Evolutionary conservation across 306 rosid species (phyloP).

Genomic region (Alnus glutinosa): DNA sequence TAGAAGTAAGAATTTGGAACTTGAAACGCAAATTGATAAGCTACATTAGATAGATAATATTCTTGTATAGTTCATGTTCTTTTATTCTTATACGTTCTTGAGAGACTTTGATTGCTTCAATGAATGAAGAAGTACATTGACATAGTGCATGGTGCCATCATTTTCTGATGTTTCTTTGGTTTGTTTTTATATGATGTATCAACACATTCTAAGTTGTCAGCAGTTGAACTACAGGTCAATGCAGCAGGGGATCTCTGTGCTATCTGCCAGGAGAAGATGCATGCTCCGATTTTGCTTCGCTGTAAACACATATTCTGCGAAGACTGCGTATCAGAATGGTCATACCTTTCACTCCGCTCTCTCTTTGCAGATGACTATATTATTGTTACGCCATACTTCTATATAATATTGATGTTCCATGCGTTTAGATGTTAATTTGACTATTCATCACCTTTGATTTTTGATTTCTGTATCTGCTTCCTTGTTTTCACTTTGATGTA

Average conservation of each 20-base stretch:
- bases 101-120: neutral
- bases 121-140: neutral
- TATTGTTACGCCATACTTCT: neutral
- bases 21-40: neutral
- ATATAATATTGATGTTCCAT: neutral
- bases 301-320: constrained; percentile 98
- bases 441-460: neutral
- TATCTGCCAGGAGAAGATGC: constrained; percentile 99
- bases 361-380: constrained; percentile 9
- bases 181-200: neutral
- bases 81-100: neutral
- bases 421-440: neutral
- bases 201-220: constrained; percentile 1
- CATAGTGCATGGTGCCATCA: neutral
- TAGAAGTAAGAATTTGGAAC: neutral
- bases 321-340: constrained; percentile 99
- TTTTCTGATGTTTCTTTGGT: neutral
- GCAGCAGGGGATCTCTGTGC: constrained; percentile 97
- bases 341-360: neutral
- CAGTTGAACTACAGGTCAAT: constrained; percentile 59
- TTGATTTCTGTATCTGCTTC: no score
- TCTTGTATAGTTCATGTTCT: neutral
- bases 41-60: neutral
- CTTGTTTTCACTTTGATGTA: no score
- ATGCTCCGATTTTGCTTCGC: constrained; percentile 81